These are phyloP conservation scores for Talaromyces sp. DNA, from an alignment of 2,329 filamentous ascomycete genomes.

Conservation along the genomic window DNA sequence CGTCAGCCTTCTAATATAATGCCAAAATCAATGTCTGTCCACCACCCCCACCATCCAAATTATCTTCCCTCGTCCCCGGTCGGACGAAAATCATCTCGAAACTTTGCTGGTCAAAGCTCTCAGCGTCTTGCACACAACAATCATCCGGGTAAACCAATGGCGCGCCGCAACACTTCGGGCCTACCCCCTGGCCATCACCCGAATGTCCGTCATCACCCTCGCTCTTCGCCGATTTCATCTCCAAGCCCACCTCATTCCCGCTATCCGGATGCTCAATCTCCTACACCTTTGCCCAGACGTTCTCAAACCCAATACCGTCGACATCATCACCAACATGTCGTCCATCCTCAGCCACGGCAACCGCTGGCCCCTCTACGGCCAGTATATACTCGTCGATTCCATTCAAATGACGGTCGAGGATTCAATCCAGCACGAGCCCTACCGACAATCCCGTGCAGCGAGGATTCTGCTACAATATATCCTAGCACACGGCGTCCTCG, in stretches of 20 bases:
- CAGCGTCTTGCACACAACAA: background rate
- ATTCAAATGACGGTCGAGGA: slow-evolving; percentile 12
- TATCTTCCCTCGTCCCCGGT: slow-evolving; percentile 16
- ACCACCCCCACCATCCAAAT: slow-evolving; percentile 23
- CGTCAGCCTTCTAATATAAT: slow-evolving; percentile 18
- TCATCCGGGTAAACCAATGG: background rate
- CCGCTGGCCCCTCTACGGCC: background rate
- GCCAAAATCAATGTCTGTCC: slow-evolving; percentile 15
- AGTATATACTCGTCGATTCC: slow-evolving; percentile 8
- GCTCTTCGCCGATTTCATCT: background rate
- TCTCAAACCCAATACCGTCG: slow-evolving; percentile 1
- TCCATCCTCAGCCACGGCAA: background rate
- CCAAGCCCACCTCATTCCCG: background rate
- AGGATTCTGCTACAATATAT: slow-evolving; percentile 29
- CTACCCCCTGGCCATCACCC: background rate
- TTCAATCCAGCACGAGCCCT: slow-evolving; percentile 17
- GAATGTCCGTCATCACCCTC: background rate
- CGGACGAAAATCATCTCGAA: slow-evolving; percentile 3
- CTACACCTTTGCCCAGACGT: background rate
- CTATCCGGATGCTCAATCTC: background rate
- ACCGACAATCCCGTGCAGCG: slow-evolving; percentile 20
- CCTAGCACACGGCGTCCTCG: slow-evolving; percentile 28
- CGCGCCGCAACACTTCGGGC: background rate
- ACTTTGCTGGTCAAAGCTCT: background rate
- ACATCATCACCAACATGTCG: slow-evolving; percentile 1